phyloP scores from a whole-genome alignment of 2,329 filamentous ascomycete species.

The Bimuria novae-zelandiae region DNA sequence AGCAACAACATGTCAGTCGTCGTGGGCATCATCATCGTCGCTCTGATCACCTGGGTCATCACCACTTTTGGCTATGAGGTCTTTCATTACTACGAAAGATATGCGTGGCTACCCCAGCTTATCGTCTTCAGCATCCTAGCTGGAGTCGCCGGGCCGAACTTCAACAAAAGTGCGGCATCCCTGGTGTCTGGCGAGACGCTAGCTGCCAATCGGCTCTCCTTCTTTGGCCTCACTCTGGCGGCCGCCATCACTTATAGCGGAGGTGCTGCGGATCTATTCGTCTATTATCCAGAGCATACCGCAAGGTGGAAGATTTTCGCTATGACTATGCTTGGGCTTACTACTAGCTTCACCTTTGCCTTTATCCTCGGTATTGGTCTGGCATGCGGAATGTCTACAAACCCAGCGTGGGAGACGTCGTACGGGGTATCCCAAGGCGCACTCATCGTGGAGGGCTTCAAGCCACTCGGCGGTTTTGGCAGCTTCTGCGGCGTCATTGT shows the following conservation, averaged over 20 bases:
- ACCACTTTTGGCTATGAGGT: slow-evolving; percentile 70
- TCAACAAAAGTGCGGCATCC: slow-evolving; percentile 59
- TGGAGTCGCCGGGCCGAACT: slow-evolving; percentile 64
- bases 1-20: slow-evolving; percentile 63
- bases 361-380: slow-evolving; percentile 67
- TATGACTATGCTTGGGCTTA: slow-evolving; percentile 62
- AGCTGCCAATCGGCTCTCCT: slow-evolving; percentile 65
- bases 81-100: slow-evolving; percentile 72
- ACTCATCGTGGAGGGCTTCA: slow-evolving; percentile 66
- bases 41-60: slow-evolving; percentile 48
- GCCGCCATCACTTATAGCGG: slow-evolving; percentile 67
- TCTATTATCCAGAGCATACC: slow-evolving; percentile 64
- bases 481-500: slow-evolving; percentile 69
- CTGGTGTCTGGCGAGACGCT: slow-evolving; percentile 58
- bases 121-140: slow-evolving; percentile 65
- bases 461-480: slow-evolving; percentile 64
- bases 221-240: slow-evolving; percentile 71
- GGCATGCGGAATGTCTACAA: slow-evolving; percentile 59
- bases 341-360: slow-evolving; percentile 63
- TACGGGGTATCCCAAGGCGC: slow-evolving; percentile 65
- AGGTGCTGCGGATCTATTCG: slow-evolving; percentile 69
- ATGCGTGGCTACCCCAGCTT: slow-evolving; percentile 67
- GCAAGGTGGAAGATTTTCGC: slow-evolving; percentile 59
- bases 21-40: slow-evolving; percentile 66
- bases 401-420: slow-evolving; percentile 60